phyloP scores from a whole-genome alignment of 306 rosid species.

The Cucurbita argyrosperma region DNA sequence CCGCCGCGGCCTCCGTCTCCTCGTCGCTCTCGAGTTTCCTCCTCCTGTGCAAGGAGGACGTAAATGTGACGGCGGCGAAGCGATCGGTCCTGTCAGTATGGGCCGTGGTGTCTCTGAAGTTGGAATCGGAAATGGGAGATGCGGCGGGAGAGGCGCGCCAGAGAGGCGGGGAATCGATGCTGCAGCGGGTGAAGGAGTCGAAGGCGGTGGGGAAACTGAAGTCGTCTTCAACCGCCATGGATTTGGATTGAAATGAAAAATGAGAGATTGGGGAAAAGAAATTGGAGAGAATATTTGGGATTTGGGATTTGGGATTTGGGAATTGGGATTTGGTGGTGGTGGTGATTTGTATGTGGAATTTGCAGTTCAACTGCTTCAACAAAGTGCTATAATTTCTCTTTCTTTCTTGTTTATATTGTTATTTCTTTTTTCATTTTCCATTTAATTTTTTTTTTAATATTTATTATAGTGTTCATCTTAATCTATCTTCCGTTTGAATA shows the following conservation, averaged over 20 bases:
- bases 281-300: not conserved
- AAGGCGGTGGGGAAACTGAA: slow-evolving; percentile 6
- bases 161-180: slow-evolving; percentile 9
- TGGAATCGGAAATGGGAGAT: not conserved
- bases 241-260: not conserved
- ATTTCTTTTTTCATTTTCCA: no score
- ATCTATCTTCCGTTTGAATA: no score
- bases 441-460: no score
- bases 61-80: not conserved
- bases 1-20: not conserved
- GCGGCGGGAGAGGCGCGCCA: slow-evolving; percentile 3
- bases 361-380: slow-evolving; percentile 13
- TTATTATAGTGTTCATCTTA: no score
- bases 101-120: not conserved
- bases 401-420: not conserved
- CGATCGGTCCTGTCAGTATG: not conserved
- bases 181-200: not conserved
- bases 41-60: not conserved
- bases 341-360: not conserved
- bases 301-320: not conserved
- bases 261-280: not conserved
- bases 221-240: slow-evolving; percentile 3
- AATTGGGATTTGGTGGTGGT: not conserved
- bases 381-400: not conserved
- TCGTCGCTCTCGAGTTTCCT: not conserved